Conservation (phyloP, 139 green algal species). For the Chlorella sp. region DNA sequence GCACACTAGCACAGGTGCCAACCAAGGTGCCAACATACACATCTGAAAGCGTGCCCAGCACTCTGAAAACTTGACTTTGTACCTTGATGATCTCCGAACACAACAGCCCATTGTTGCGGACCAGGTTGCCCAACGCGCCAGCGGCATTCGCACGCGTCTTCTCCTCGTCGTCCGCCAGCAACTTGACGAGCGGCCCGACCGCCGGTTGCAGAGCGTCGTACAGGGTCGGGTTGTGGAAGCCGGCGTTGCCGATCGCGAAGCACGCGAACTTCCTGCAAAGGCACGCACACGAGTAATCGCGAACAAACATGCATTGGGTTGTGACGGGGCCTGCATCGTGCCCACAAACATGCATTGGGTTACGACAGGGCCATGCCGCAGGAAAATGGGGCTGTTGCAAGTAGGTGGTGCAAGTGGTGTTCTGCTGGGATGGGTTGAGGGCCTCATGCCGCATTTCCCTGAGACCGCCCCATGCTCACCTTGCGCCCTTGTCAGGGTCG, state of each 20-base stretch:
- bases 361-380: no score
- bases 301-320: constrained; percentile 64
- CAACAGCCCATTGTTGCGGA: constrained; percentile 73
- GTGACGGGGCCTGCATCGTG: no score
- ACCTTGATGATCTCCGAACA: constrained; percentile 78
- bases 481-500: constrained; percentile 73
- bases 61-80: no score
- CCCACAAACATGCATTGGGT: no score
- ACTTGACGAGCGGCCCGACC: constrained; percentile 64
- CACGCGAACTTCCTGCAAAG: constrained; percentile 93
- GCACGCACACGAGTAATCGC: background rate
- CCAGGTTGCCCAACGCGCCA: constrained; percentile 92
- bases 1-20: no score
- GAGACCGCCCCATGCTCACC: no score
- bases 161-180: constrained; percentile 72
- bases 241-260: constrained; percentile 93
- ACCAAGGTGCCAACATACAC: no score
- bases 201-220: constrained; percentile 70
- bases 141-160: constrained; percentile 92
- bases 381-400: constrained; percentile 98
- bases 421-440: no score
- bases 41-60: no score
- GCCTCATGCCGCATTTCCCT: no score
- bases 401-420: no score
- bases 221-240: constrained; percentile 82